phyloP scores from a whole-genome alignment of 108 stramenopile genomes.

The Skeletonema potamos region DNA sequence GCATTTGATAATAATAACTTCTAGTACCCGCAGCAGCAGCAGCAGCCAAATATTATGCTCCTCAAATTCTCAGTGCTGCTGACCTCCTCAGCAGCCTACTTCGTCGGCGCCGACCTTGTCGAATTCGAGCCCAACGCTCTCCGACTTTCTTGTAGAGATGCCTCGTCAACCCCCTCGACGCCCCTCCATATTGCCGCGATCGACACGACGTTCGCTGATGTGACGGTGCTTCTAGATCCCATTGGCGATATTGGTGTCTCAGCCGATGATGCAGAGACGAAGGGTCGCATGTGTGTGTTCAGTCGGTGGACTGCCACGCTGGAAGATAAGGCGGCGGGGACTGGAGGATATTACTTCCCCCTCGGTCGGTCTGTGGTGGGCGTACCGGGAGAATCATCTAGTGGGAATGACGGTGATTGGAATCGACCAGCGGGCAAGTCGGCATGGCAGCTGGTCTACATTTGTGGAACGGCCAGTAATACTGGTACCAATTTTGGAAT shows the following conservation, averaged over 20 bases:
- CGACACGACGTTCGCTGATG: background rate
- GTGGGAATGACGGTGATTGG: background rate
- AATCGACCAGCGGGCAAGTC: background rate
- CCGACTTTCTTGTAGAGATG: background rate
- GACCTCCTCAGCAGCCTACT: background rate
- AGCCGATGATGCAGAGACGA: background rate
- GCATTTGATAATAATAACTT: background rate
- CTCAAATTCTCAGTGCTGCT: background rate
- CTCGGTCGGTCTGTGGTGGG: background rate
- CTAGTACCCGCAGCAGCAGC: no score
- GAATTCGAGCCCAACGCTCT: background rate
- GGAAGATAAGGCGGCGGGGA: background rate
- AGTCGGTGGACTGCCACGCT: background rate
- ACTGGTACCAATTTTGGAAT: background rate
- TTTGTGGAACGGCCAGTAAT: background rate
- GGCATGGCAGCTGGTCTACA: background rate
- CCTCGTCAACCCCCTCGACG: background rate
- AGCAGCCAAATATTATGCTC: background rate
- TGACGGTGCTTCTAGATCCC: background rate
- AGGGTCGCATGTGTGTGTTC: background rate
- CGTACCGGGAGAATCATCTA: background rate
- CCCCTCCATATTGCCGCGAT: background rate
- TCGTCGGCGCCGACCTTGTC: background rate
- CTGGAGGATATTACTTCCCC: background rate
- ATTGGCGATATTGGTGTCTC: background rate